Evolutionary conservation across 2,329 filamentous ascomycete species (phyloP).

Genomic region (Neofusicoccum parvum): DNA sequence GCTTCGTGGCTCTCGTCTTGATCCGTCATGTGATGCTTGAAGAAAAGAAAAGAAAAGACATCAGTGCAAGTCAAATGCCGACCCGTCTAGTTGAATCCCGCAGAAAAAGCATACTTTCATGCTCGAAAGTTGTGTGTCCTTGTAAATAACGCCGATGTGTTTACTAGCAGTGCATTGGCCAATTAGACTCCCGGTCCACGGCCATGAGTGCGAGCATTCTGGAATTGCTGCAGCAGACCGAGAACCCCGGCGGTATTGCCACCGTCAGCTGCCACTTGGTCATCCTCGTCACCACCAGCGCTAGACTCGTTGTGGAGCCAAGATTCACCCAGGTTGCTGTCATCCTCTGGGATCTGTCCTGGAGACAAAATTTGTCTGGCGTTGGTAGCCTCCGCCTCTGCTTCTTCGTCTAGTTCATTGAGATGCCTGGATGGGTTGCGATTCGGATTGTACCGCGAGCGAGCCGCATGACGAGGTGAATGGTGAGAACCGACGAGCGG

Average conservation of each 20-base stretch:
- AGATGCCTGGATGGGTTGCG: slow-evolving; percentile 27
- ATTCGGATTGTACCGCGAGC: slow-evolving; percentile 47
- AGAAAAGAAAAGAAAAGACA: background rate
- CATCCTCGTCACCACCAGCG: slow-evolving; percentile 48
- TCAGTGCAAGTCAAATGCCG: background rate
- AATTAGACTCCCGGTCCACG: slow-evolving; percentile 37
- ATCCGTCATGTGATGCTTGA: background rate
- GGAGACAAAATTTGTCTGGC: slow-evolving; percentile 39
- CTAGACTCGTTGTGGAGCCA: slow-evolving; percentile 51
- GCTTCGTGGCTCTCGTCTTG: background rate
- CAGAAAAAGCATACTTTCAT: background rate
- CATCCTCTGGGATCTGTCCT: slow-evolving; percentile 48
- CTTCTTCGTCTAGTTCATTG: slow-evolving; percentile 26
- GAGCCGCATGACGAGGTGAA: slow-evolving; percentile 51
- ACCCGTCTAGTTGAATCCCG: background rate
- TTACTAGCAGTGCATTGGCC: background rate
- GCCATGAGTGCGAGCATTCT: slow-evolving; percentile 60
- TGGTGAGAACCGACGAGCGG: slow-evolving; percentile 48
- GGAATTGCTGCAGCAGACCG: slow-evolving; percentile 68
- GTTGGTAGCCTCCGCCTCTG: background rate
- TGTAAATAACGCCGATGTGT: background rate
- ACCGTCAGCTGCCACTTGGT: slow-evolving; percentile 40
- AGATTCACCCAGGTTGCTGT: slow-evolving; percentile 64
- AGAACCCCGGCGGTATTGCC: slow-evolving; percentile 59
- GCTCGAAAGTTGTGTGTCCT: background rate